Percentiles rank a stretch among this genome's conserved stretches.
These are phyloP conservation scores for Ambrosia hybrid DNA, from an alignment of 140 eudicot genomes.

Conservation along the genomic window DNA sequence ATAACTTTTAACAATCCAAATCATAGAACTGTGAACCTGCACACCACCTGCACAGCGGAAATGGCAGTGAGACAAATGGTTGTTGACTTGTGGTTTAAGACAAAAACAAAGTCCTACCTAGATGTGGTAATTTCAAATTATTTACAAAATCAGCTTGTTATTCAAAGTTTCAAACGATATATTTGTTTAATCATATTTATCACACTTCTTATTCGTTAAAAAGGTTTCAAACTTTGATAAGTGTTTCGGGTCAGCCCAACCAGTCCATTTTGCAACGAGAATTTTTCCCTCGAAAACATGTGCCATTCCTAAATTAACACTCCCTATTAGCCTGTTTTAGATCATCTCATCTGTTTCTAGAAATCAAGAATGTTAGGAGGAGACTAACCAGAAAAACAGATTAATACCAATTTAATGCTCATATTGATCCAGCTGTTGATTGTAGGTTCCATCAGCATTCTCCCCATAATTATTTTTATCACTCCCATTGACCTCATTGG, in stretches of 20 bases:
- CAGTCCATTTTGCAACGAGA: not conserved
- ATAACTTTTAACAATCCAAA: conserved; percentile 44
- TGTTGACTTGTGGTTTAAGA: not conserved
- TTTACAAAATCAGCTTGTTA: not conserved
- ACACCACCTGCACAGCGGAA: conserved; percentile 98
- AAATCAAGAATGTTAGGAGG: not conserved
- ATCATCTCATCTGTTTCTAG: not conserved
- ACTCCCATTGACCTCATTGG: conserved; percentile 20
- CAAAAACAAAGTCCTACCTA: not conserved
- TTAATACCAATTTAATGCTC: conserved; percentile 38
- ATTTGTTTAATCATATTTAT: not conserved
- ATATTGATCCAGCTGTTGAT: conserved; percentile 30
- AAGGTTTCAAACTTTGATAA: not conserved
- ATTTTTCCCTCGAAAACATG: not conserved
- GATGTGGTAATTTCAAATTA: conserved; percentile 4
- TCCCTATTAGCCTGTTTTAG: not conserved
- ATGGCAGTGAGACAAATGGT: conserved; percentile 55
- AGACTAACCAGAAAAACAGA: conserved; percentile 52
- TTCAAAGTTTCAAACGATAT: not conserved
- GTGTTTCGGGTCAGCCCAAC: not conserved
- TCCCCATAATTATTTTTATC: conserved; percentile 26
- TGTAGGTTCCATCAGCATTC: conserved; percentile 30
- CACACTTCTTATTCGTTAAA: not conserved
- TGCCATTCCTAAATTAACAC: not conserved
- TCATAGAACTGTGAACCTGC: conserved; percentile 67